A percentile compares a stretch with the other conserved stretches of the same genome.
These are phyloP conservation scores for Mycena maculata DNA, from an alignment of 768 basidiomycete species.

Conservation along the genomic window DNA sequence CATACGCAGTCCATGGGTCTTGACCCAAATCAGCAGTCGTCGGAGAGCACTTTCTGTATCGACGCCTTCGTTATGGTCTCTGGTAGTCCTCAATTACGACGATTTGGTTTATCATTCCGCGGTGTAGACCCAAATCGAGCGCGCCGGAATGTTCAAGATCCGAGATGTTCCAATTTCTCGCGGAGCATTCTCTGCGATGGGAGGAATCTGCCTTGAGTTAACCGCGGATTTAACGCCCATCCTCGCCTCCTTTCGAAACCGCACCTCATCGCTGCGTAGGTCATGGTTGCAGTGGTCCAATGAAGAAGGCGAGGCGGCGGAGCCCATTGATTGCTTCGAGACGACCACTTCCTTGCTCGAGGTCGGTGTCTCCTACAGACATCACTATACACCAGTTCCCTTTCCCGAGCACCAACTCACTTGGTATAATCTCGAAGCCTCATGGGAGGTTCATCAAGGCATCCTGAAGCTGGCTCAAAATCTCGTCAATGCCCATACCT, in stretches of 20 bases:
- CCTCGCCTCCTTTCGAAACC: neutral
- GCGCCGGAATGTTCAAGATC: neutral
- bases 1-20: neutral
- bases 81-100: neutral
- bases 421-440: neutral
- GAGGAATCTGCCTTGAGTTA: neutral
- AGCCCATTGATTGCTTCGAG: neutral
- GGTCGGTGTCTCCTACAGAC: neutral
- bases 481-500: neutral
- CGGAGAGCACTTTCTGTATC: constrained; percentile 3
- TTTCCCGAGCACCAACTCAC: neutral
- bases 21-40: neutral
- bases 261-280: neutral
- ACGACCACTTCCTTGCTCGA: neutral
- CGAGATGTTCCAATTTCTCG: neutral
- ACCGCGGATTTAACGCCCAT: neutral
- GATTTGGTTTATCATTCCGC: neutral
- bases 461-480: neutral
- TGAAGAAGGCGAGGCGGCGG: neutral
- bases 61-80: constrained; percentile 6
- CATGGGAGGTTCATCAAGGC: neutral
- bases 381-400: neutral
- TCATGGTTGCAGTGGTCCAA: neutral
- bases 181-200: neutral
- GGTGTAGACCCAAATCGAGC: neutral